Conservation (phyloP, 1,284 basidiomycete species). For the Meripilus lineatus region DNA sequence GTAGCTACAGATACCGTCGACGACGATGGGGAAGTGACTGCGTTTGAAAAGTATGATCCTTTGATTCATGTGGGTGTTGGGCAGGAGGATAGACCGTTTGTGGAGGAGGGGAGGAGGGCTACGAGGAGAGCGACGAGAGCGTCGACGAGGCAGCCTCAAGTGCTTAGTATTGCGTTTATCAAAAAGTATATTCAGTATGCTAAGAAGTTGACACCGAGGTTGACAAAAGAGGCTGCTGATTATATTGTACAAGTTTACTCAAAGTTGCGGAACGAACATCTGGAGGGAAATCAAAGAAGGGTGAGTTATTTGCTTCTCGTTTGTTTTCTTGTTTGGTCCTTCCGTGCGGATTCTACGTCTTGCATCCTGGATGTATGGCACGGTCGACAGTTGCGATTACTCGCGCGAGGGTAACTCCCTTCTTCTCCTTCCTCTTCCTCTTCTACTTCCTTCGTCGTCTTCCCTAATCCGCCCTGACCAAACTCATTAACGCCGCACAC, state of each 20-base stretch:
- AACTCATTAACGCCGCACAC: too few relatives aligned
- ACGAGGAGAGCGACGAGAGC: conserved; percentile 38
- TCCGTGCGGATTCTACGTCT: not conserved
- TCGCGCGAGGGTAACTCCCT: too few relatives aligned
- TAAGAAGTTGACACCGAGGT: conserved; percentile 80
- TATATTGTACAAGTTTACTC: conserved; percentile 94
- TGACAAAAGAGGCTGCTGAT: conserved; percentile 93
- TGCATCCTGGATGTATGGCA: not conserved
- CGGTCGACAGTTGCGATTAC: too few relatives aligned
- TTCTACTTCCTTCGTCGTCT: too few relatives aligned
- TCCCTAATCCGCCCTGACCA: too few relatives aligned
- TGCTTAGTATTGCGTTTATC: conserved; percentile 90
- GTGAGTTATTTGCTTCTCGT: conserved; percentile 36
- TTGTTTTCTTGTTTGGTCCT: not conserved
- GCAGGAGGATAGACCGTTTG: conserved; percentile 28
- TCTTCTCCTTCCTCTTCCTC: too few relatives aligned
- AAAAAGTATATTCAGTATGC: conserved; percentile 99
- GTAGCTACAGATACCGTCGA: conserved; percentile 51
- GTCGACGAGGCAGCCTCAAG: conserved; percentile 71
- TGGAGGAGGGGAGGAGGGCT: conserved; percentile 32
- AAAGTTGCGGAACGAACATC: conserved; percentile 87
- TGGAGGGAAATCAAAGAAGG: conserved; percentile 87
- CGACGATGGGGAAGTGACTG: conserved; percentile 65
- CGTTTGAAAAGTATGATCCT: conserved; percentile 97
- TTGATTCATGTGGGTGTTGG: conserved; percentile 81